Evolutionary conservation across 345 rosid genomes (phyloP).

Genomic region (Pistacia vera): DNA sequence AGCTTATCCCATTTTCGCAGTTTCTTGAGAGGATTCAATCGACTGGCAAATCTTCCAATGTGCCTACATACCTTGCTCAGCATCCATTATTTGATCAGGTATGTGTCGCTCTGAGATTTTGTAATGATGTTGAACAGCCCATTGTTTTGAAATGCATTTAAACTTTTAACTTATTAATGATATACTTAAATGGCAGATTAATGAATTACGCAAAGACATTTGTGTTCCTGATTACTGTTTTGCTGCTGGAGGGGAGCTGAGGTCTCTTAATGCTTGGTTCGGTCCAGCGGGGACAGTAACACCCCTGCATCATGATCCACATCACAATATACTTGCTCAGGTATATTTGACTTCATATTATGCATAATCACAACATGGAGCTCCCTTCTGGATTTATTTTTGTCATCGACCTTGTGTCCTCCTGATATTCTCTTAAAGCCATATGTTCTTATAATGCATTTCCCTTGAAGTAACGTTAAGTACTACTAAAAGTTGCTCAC

Average conservation of each 20-base stretch:
- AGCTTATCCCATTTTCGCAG: slow-evolving; percentile 87
- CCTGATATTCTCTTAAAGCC: not conserved
- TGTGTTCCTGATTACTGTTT: slow-evolving; percentile 92
- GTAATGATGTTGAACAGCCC: not conserved
- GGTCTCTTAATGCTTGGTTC: slow-evolving; percentile 93
- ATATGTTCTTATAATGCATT: not conserved
- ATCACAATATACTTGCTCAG: slow-evolving; percentile 97
- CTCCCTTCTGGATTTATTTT: not conserved
- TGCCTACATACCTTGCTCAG: slow-evolving; percentile 90
- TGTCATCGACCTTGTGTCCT: not conserved
- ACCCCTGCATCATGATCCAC: slow-evolving; percentile 98
- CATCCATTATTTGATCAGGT: slow-evolving; percentile 97
- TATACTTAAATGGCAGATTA: slow-evolving; percentile 56
- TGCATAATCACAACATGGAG: not conserved
- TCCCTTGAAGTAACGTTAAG: not conserved
- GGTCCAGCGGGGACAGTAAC: slow-evolving; percentile 97
- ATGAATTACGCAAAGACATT: slow-evolving; percentile 79
- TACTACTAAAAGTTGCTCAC: not conserved
- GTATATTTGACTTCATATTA: slow-evolving; percentile 32
- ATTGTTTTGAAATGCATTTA: slow-evolving; percentile 14
- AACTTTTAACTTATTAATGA: slow-evolving; percentile 17
- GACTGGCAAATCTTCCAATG: slow-evolving; percentile 40
- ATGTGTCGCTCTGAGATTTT: slow-evolving; percentile 2
- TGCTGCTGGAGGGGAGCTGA: slow-evolving; percentile 92
- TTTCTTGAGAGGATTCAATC: slow-evolving; percentile 82